Percentiles rank a stretch among this genome's conserved stretches.
Conservation (phyloP, 2,329 filamentous ascomycete species). For the Beauveria medogensis region DNA sequence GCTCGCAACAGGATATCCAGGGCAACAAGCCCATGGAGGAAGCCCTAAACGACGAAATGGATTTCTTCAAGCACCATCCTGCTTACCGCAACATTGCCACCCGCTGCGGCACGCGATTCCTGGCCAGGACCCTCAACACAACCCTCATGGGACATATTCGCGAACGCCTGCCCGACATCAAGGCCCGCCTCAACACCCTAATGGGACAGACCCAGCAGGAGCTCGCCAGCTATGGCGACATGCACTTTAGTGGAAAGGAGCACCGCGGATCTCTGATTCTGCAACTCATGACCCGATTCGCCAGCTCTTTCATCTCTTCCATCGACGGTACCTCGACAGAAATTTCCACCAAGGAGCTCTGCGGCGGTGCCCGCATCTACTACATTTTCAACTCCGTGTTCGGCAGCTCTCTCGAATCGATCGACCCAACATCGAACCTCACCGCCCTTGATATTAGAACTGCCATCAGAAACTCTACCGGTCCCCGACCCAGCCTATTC, state of each 20-base stretch:
- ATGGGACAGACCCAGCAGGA: slow-evolving; percentile 99
- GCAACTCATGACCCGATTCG: slow-evolving; percentile 96
- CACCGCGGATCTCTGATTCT: slow-evolving; percentile 91
- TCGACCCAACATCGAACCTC: slow-evolving; percentile 92
- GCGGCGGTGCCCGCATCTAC: slow-evolving; percentile 90
- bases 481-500: slow-evolving; percentile 88
- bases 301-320: slow-evolving; percentile 94
- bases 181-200: slow-evolving; percentile 90
- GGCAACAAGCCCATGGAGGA: slow-evolving; percentile 91
- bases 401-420: slow-evolving; percentile 89
- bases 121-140: slow-evolving; percentile 89
- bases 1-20: slow-evolving; percentile 96
- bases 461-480: slow-evolving; percentile 95
- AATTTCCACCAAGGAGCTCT: slow-evolving; percentile 96
- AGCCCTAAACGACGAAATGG: slow-evolving; percentile 78
- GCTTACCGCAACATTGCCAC: slow-evolving; percentile 94
- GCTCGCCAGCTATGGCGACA: slow-evolving; percentile 93
- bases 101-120: slow-evolving; percentile 85
- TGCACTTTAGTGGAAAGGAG: slow-evolving; percentile 95
- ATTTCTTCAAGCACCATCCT: slow-evolving; percentile 96
- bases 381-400: slow-evolving; percentile 99
- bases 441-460: slow-evolving; percentile 93
- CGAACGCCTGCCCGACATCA: slow-evolving; percentile 93
- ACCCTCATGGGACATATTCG: slow-evolving; percentile 96
- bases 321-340: slow-evolving; percentile 98